A percentile compares a stretch with the other conserved stretches of the same genome.
These are phyloP conservation scores for Circinella minor DNA, from an alignment of 371 early-diverging fungal species.

Conservation along the genomic window DNA sequence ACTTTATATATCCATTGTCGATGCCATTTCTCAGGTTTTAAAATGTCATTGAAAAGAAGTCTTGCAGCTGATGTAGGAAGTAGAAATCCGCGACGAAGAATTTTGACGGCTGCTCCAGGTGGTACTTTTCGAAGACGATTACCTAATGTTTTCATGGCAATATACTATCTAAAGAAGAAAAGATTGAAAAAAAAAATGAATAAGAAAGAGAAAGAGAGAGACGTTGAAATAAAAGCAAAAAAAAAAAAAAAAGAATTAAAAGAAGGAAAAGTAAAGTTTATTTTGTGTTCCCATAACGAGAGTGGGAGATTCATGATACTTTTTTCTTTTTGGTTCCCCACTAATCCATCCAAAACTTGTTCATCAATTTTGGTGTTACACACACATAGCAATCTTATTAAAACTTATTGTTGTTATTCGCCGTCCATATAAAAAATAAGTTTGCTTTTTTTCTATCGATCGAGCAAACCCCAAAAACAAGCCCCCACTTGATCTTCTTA, in stretches of 20 bases:
- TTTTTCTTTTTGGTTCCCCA: background rate
- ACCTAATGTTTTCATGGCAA: conserved; percentile 35
- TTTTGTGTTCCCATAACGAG: too few relatives aligned
- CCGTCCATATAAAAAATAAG: too few relatives aligned
- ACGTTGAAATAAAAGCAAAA: background rate
- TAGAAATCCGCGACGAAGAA: conserved; percentile 44
- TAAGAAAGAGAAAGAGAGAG: background rate
- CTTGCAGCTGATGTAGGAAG: conserved; percentile 55
- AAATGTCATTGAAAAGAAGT: conserved; percentile 46
- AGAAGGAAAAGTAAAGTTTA: conserved; percentile 2
- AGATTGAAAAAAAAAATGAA: background rate
- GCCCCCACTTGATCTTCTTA: too few relatives aligned
- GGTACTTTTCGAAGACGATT: conserved; percentile 40
- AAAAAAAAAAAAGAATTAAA: conserved; percentile 8
- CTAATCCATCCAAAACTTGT: background rate
- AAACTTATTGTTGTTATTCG: too few relatives aligned
- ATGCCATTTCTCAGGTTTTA: conserved; percentile 44
- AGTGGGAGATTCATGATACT: conserved; percentile 5
- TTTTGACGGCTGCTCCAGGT: conserved; percentile 41
- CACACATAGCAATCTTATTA: background rate
- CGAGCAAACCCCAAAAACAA: too few relatives aligned
- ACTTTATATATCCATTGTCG: conserved; percentile 45
- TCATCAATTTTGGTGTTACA: background rate
- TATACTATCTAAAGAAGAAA: background rate
- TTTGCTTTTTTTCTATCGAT: too few relatives aligned